phyloP scores from a whole-genome alignment of 192 early-diverging fungal species.

The Coemansia sp. region DNA sequence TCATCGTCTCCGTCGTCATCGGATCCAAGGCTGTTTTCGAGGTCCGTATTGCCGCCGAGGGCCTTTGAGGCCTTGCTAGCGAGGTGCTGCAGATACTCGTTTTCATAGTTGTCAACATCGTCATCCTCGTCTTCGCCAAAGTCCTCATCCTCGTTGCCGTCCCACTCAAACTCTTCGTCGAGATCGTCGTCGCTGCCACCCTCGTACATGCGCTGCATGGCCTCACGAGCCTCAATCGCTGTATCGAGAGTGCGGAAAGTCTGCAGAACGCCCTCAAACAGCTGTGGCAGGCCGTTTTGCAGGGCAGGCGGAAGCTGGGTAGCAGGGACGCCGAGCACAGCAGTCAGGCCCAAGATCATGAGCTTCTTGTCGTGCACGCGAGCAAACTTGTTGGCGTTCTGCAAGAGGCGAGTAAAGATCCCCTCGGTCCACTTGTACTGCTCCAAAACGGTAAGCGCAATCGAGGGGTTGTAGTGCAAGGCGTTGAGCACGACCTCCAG shows the following conservation, averaged over 20 bases:
- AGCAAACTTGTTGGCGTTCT: slow-evolving; percentile 65
- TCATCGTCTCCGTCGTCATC: slow-evolving; percentile 60
- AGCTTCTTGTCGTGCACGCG: slow-evolving; percentile 96
- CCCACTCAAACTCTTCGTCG: slow-evolving; percentile 45
- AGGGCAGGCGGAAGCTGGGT: slow-evolving; percentile 70
- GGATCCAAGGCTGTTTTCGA: slow-evolving; percentile 29
- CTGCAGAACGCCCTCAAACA: slow-evolving; percentile 68
- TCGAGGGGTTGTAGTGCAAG: slow-evolving; percentile 82
- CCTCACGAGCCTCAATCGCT: slow-evolving; percentile 45
- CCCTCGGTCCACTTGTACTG: slow-evolving; percentile 70
- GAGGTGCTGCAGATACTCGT: slow-evolving; percentile 61
- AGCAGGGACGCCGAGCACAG: slow-evolving; percentile 69
- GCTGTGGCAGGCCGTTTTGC: slow-evolving; percentile 69
- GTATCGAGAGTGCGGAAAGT: slow-evolving; percentile 78
- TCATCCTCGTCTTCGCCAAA: slow-evolving; percentile 60
- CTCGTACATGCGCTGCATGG: slow-evolving; percentile 49
- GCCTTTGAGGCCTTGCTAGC: slow-evolving; percentile 54
- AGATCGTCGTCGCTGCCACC: slow-evolving; percentile 32
- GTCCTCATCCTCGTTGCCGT: slow-evolving; percentile 49
- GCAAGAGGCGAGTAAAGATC: slow-evolving; percentile 81
- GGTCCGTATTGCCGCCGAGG: slow-evolving; percentile 45
- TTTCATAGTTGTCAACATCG: slow-evolving; percentile 63
- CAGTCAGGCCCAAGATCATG: slow-evolving; percentile 74
- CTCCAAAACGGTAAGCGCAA: slow-evolving; percentile 75
- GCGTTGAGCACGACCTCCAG: slow-evolving; percentile 83